Base-by-base conservation (phyloP, 345 rosid genomes). In the Acer campestre region DNA sequence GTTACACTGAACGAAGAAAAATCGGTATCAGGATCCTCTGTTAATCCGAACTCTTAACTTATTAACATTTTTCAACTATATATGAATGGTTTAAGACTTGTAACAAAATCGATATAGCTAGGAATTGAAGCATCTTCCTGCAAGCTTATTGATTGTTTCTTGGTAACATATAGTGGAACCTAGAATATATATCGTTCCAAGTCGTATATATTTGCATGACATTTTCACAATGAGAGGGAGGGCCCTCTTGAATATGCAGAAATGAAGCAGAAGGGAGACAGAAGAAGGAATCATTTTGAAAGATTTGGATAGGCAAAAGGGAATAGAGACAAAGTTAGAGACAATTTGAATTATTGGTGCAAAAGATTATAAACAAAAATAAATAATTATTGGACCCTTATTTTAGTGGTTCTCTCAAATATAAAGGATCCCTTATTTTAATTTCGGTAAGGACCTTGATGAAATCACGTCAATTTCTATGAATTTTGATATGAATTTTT, bases 311-410 rank as follows among this genome's bases (percentile, higher is more conserved):
- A n/a, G 62, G 63, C 71, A 65, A 75, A 59, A 31, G 63, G 20
- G 62, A 75, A 65, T 49, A 51, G 22, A 59, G 78, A 65, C 78
- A 75, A 20, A 51, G 46, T 46, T 74, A 3, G 25, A 73, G 76
- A 61, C 58, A 16, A 44, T 7, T 10, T 64, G 69, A 63, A 63
- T 74, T 74, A 74, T 63, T 63, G 27, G 23, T 49, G n/a, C 61
- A 56, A 56, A 56, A 56, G 61, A 56, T 20, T 59, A 72, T 56
- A 72, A 12, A 23, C 53, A 31, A 69, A 51, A 42, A 29, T 27
- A 71, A 72, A 58, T 7, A 72, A 31, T 12, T 31, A 20, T 58
- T 69, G 61, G 22, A 14, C 16, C 73, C 40, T 1, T 13, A 10
- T 63, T 23, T 23, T 4, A 35, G 3, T 29, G 3, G 31, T 29